These are phyloP conservation scores for Microdochium nivale DNA, from an alignment of 2,329 filamentous ascomycete genomes.

Conservation along the genomic window DNA sequence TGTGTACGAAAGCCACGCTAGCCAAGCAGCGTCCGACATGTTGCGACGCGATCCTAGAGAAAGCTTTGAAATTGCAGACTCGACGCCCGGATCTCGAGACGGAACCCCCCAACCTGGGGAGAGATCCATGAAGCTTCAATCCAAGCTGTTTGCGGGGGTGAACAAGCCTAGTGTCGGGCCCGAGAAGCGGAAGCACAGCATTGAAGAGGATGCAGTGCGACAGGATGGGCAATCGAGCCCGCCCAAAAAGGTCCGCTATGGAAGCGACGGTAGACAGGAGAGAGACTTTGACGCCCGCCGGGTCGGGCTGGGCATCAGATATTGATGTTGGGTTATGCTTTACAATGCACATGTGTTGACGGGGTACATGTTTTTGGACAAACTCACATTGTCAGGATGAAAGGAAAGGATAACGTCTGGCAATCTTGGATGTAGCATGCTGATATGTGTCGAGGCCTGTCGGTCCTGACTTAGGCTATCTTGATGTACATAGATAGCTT, in stretches of 20 bases:
- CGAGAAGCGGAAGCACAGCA: constrained; percentile 43
- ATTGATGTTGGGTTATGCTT: neutral
- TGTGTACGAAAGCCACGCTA: constrained; percentile 66
- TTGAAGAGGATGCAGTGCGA: constrained; percentile 18
- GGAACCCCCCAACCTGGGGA: constrained; percentile 35
- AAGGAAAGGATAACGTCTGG: neutral
- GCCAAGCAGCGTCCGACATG: constrained; percentile 68
- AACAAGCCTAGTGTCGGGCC: constrained; percentile 25
- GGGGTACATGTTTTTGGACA: neutral
- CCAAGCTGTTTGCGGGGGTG: constrained; percentile 38
- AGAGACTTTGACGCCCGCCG: constrained; percentile 14
- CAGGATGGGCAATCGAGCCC: constrained; percentile 33
- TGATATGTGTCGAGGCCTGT: no score
- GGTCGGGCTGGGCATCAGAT: constrained; percentile 25
- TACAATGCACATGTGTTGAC: no score
- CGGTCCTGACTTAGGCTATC: neutral
- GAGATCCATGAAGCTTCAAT: constrained; percentile 38
- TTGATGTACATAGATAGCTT: neutral
- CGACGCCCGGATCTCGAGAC: constrained; percentile 30
- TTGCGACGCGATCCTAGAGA: constrained; percentile 50
- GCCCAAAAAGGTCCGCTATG: constrained; percentile 41
- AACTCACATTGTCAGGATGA: neutral
- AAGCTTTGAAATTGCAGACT: constrained; percentile 41
- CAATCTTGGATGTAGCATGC: neutral
- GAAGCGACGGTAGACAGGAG: constrained; percentile 27